Evolutionary conservation across 805 yeast genomes (phyloP), one percentile per base, ranked within the genome.

Genomic region (Kluyveromyces nonfermentans): DNA sequence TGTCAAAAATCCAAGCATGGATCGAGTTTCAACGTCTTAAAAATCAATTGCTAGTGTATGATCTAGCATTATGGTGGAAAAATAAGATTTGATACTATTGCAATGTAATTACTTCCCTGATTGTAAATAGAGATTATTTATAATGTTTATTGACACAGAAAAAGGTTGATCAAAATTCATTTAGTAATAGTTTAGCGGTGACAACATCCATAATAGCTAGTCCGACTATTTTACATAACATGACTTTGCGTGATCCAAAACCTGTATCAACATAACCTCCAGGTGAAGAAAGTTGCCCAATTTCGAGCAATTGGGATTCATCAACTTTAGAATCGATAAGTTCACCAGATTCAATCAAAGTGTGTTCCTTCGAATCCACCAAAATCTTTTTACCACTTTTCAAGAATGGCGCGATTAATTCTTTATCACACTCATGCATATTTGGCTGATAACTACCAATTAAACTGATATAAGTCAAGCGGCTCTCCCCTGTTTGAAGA

Each of bases 371-470:
- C 0, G 85, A 78, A 52, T 80, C 87, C 3, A 38, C 41, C 5
- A 80, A 59, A 25, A 80, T 69, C 44, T 69, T 66, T 2, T 70
- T 69, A 5, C 62, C 63, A 9, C 59, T 51, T 1, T 50, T 47
- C 15, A 71, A 57, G 45, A 70, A 56, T 20, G 52, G 44, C 3
- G 55, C 52, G 9, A 76, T 62, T 33, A 73, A 60, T 2, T 63
- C 60, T 20, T 61, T 62, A 47, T 78, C 83, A 42, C 78, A 38
- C 16, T 80, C 87, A 33, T 67, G 67, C 86, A 80, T 79, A 47
- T 73, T 72, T 12, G 85, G 85, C 56, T 78, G 77, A 56, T 79
- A 80, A 16, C 82, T 75, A 1, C 87, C 87, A 52, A 80, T 80
- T 22, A 38, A 15, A n/a, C 41, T 22, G n/a, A 80, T 71, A 56